Conservation (phyloP, 345 rosid genomes). For the Diplotaxis tenuifolia region DNA sequence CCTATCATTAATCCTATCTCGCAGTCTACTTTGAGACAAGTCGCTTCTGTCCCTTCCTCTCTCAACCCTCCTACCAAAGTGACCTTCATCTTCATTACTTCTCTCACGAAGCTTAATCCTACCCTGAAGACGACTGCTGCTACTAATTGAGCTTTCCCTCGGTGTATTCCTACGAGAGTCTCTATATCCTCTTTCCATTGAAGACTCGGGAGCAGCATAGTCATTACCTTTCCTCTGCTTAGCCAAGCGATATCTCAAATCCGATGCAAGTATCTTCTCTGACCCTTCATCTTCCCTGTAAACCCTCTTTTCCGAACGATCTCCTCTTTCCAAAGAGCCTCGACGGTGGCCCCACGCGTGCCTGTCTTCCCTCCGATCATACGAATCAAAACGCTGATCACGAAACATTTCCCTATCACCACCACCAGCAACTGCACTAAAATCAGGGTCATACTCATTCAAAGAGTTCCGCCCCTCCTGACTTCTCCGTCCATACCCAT, state of each 20-base stretch:
- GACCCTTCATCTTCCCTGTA: constrained; percentile 49
- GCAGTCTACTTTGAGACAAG: constrained; percentile 55
- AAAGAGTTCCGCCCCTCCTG: constrained; percentile 59
- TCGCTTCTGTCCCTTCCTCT: constrained; percentile 50
- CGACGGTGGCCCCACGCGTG: constrained; percentile 53
- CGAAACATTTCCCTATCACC: constrained; percentile 46
- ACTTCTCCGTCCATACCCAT: constrained; percentile 57
- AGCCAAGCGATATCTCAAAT: constrained; percentile 67
- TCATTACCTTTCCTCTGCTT: constrained; percentile 65
- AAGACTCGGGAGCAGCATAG: constrained; percentile 40
- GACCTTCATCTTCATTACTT: constrained; percentile 40
- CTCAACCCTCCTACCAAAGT: constrained; percentile 50
- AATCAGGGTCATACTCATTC: constrained; percentile 63
- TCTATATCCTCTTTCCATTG: constrained; percentile 43
- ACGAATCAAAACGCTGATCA: constrained; percentile 51
- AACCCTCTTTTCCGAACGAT: constrained; percentile 52
- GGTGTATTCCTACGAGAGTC: constrained; percentile 49
- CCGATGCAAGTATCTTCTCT: constrained; percentile 50
- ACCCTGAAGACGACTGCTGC: constrained; percentile 67
- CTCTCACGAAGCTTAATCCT: constrained; percentile 76
- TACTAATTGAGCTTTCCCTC: constrained; percentile 48
- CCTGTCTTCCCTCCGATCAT: constrained; percentile 51
- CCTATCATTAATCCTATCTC: constrained; percentile 61
- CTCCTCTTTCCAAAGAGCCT: constrained; percentile 55
- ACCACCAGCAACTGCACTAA: constrained; percentile 42